Conservation (phyloP, 306 rosid species). For the Amphicarpaea edgeworthii region DNA sequence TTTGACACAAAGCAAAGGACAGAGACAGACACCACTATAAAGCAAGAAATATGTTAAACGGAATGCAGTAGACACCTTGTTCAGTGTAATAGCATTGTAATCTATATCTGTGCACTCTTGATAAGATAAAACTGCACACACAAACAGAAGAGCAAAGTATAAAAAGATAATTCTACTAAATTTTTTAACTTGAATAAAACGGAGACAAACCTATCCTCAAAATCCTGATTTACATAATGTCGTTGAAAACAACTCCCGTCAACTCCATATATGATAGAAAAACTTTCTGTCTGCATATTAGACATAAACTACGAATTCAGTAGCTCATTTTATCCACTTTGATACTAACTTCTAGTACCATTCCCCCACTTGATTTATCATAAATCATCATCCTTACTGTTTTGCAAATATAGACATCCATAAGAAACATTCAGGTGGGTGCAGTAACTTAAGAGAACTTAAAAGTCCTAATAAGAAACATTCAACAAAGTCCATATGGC, state of each 20-base stretch:
- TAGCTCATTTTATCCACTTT: slow-evolving; percentile 7
- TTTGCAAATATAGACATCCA: background rate
- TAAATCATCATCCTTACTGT: background rate
- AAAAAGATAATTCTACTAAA: slow-evolving; percentile 29
- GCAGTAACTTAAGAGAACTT: slow-evolving; percentile 14
- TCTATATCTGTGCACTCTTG: slow-evolving; percentile 80
- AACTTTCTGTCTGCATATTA: slow-evolving; percentile 63
- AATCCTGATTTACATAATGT: slow-evolving; percentile 62
- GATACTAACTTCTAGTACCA: background rate
- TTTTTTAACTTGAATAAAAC: slow-evolving; percentile 16
- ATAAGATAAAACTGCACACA: slow-evolving; percentile 68
- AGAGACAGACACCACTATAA: background rate
- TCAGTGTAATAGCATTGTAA: slow-evolving; percentile 91
- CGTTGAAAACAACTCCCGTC: slow-evolving; percentile 71
- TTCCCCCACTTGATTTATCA: slow-evolving; percentile 20
- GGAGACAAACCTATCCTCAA: slow-evolving; percentile 60
- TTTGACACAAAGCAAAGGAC: slow-evolving; percentile 9
- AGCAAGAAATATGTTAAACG: slow-evolving; percentile 38
- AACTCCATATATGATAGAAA: slow-evolving; percentile 71
- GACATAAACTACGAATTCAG: slow-evolving; percentile 37
- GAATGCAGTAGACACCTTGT: slow-evolving; percentile 63
- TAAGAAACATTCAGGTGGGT: background rate
- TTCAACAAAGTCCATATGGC: background rate
- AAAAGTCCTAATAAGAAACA: slow-evolving; percentile 1
- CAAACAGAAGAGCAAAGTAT: slow-evolving; percentile 34